These are phyloP conservation scores for Mucor indicus DNA, from an alignment of 371 early-diverging fungal species.

Conservation along the genomic window DNA sequence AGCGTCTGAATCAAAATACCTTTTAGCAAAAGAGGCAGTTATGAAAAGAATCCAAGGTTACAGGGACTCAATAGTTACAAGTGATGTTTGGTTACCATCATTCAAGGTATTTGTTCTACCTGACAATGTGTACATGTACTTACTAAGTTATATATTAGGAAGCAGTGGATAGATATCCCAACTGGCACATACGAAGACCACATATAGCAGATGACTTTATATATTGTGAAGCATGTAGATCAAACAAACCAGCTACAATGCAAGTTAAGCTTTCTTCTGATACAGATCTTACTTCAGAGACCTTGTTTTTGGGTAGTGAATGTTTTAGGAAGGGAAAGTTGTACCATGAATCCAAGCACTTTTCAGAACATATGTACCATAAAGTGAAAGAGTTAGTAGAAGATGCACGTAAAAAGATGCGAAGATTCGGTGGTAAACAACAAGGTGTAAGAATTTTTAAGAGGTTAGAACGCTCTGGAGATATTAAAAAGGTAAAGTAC, in stretches of 20 bases:
- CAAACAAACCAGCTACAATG: slow-evolving; percentile 14
- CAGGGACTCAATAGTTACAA: slow-evolving; percentile 24
- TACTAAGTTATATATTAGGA: not conserved
- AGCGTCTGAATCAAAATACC: slow-evolving; percentile 1
- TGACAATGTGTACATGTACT: not conserved
- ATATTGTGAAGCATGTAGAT: slow-evolving; percentile 17
- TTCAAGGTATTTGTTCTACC: slow-evolving; percentile 17
- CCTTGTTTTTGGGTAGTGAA: slow-evolving; percentile 20
- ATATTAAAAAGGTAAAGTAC: slow-evolving; percentile 2
- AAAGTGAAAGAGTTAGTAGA: slow-evolving; percentile 11
- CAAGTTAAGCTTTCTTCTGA: slow-evolving; percentile 8
- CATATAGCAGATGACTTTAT: not conserved
- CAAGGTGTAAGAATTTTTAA: not conserved
- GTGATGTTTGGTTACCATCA: slow-evolving; percentile 19
- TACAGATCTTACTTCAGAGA: not conserved
- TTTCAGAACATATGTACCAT: slow-evolving; percentile 16
- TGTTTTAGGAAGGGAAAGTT: slow-evolving; percentile 18
- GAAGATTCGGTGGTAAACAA: not conserved
- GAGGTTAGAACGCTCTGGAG: not conserved
- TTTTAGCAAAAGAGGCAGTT: slow-evolving; percentile 14
- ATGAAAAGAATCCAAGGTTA: slow-evolving; percentile 18
- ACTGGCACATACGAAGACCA: slow-evolving; percentile 3
- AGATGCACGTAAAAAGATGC: slow-evolving; percentile 5
- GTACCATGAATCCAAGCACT: slow-evolving; percentile 18
- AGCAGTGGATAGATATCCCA: slow-evolving; percentile 5